These are phyloP conservation scores for Aspergillus mulundensis DNA, from an alignment of 495 filamentous ascomycete genomes.

Conservation along the genomic window DNA sequence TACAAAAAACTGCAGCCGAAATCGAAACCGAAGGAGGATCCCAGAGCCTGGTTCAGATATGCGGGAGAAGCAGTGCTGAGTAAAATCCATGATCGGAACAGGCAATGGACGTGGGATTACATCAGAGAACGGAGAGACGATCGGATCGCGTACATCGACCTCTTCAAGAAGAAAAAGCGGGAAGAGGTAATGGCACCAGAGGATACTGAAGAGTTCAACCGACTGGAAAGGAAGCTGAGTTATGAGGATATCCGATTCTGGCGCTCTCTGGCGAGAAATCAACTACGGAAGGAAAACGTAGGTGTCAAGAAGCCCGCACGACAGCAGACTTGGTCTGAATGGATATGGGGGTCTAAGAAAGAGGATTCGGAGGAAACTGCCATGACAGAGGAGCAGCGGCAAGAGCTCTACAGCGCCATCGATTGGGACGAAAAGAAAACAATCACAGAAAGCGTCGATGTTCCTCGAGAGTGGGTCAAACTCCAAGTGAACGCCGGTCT, in stretches of 20 bases:
- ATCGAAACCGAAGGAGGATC: conserved; percentile 79
- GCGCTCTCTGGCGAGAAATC: conserved; percentile 88
- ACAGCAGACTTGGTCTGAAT: conserved; percentile 78
- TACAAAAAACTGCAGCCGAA: conserved; percentile 93
- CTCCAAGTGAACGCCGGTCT: conserved; percentile 86
- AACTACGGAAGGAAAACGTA: conserved; percentile 90
- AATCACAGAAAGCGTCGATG: conserved; percentile 79
- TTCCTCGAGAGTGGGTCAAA: conserved; percentile 86
- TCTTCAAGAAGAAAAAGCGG: conserved; percentile 91
- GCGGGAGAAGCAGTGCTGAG: conserved; percentile 81
- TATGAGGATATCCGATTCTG: conserved; percentile 98
- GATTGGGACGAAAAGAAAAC: conserved; percentile 97
- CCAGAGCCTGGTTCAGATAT: conserved; percentile 86
- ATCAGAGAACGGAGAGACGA: conserved; percentile 90
- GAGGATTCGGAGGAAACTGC: conserved; percentile 66
- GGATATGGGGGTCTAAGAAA: conserved; percentile 80
- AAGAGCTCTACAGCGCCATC: conserved; percentile 95
- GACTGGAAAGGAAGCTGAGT: conserved; percentile 78
- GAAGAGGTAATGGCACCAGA: conserved; percentile 64
- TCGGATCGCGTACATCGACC: conserved; percentile 77
- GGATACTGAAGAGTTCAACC: conserved; percentile 67
- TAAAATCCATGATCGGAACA: conserved; percentile 90
- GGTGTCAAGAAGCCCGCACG: conserved; percentile 62
- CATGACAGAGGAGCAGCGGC: conserved; percentile 91
- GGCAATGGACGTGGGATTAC: conserved; percentile 89